phyloP scores from a whole-genome alignment of 768 basidiomycete species.

The Suillus luteus region DNA sequence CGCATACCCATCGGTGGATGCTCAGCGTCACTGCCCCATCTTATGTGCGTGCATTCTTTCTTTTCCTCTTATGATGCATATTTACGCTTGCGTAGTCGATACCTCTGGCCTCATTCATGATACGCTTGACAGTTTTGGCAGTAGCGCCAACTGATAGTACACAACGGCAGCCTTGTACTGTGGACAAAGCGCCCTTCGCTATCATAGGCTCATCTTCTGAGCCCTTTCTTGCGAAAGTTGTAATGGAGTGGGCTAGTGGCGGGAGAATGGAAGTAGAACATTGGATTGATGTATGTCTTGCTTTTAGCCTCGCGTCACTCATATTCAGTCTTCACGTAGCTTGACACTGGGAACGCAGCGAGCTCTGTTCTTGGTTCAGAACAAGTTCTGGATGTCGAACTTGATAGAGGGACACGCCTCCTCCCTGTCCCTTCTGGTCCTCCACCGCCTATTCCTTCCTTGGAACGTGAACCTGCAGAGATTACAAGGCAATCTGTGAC shows the following conservation, averaged over 20 bases:
- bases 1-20: conserved; percentile 50
- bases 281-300: conserved; percentile 49
- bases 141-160: conserved; percentile 23
- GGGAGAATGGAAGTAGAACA: conserved; percentile 51
- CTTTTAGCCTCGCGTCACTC: conserved; percentile 1
- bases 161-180: conserved; percentile 31
- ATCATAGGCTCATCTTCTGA: conserved; percentile 43
- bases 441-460: conserved; percentile 28
- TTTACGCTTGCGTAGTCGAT: conserved; percentile 23
- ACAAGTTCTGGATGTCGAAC: conserved; percentile 52
- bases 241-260: conserved; percentile 42
- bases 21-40: conserved; percentile 46
- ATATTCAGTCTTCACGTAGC: conserved; percentile 29
- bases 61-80: neutral
- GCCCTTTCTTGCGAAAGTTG: conserved; percentile 47
- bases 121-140: conserved; percentile 40
- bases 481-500: conserved; percentile 8
- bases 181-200: conserved; percentile 42
- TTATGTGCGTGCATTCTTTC: conserved; percentile 39
- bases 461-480: conserved; percentile 25
- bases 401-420: conserved; percentile 44
- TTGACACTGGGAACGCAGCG: conserved; percentile 42
- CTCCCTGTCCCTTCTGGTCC: conserved; percentile 30
- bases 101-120: conserved; percentile 35
- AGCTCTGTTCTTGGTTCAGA: conserved; percentile 46